Base-by-base conservation (phyloP, 495 filamentous ascomycete genomes). In the Amniculicola lignicola region DNA sequence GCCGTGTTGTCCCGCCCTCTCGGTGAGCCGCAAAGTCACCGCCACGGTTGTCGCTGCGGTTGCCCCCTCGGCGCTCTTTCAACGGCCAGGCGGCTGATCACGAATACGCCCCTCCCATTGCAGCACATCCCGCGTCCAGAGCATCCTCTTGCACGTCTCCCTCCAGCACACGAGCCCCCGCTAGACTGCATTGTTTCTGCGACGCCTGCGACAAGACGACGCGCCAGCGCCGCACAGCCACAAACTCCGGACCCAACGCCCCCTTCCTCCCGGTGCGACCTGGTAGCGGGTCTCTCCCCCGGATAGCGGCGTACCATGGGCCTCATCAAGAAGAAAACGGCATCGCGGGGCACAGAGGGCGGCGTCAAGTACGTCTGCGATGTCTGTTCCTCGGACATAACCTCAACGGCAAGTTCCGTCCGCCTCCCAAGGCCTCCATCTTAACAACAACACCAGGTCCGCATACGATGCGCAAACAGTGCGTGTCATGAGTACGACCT, bases 351-450 rank as follows among this genome's bases (percentile, higher is more conserved):
- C 38, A 91, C 86, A 10, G 92, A 96, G 65, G 90, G 91, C 18
- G 92, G 92, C 53, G 86, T 92, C 39, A 94, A 95, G 67, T 96
- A 90, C 64, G 87, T 95, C 48, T 97, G 92, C 75, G 92, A 99
- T 71, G 83, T 95, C 61, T 99, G 93, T 68, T 93, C 88, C 35
- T 84, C 85, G 54, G 93, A 99, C 68, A 95, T 97, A 59, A 96
- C 91, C 10, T 91, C 90, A 18, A 96, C 91, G 37, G 91, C 95
- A 81, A 72, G 82, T 72, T 40, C 41, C 23, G 25, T 4, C 19
- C 28, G 3, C 33, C 16, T 21, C 4, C 29, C 6, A 12, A 7
- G 7, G 16, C 35, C 59, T 22, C 25, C 37, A 4, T 15, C 36
- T 22, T 38, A 5, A 18, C 14, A n/a, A 19, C 35, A 29, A 22